phyloP scores from a whole-genome alignment of 2,329 filamentous ascomycete species.

The Lachnellula suecica region DNA sequence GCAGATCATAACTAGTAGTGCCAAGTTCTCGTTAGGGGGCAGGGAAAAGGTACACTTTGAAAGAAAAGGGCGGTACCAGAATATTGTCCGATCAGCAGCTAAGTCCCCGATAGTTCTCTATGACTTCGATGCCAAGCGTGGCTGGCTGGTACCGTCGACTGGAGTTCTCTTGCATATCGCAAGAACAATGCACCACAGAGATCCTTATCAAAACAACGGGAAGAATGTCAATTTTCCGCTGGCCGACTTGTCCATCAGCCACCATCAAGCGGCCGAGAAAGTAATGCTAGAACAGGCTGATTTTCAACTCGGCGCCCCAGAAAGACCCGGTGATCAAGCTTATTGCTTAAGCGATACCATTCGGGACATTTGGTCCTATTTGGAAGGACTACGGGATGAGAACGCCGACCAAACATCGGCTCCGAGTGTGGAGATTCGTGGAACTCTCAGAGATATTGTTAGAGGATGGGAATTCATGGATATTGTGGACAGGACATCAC shows the following conservation, averaged over 20 bases:
- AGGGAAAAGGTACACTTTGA: conserved; percentile 1
- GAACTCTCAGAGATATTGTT: background rate
- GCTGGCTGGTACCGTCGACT: conserved; percentile 2
- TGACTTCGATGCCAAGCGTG: background rate
- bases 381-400: conserved; percentile 3
- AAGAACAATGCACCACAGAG: background rate
- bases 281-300: background rate
- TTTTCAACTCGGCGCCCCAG: background rate
- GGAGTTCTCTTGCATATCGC: conserved; percentile 4
- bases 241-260: background rate
- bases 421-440: background rate
- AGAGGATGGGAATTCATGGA: conserved; percentile 13
- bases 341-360: conserved; percentile 6
- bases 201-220: background rate
- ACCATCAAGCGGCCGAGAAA: background rate
- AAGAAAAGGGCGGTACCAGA: background rate
- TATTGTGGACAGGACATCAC: conserved; percentile 1
- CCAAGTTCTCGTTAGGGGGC: conserved; percentile 1
- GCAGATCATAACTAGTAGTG: background rate
- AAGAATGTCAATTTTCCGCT: background rate
- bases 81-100: background rate
- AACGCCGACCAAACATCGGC: background rate
- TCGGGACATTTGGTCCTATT: conserved; percentile 1
- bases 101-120: conserved; percentile 7
- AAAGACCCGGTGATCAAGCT: background rate